Evolutionary conservation across 2,329 filamentous ascomycete genomes (phyloP).

Genomic region (Salinomyces thailandicus): DNA sequence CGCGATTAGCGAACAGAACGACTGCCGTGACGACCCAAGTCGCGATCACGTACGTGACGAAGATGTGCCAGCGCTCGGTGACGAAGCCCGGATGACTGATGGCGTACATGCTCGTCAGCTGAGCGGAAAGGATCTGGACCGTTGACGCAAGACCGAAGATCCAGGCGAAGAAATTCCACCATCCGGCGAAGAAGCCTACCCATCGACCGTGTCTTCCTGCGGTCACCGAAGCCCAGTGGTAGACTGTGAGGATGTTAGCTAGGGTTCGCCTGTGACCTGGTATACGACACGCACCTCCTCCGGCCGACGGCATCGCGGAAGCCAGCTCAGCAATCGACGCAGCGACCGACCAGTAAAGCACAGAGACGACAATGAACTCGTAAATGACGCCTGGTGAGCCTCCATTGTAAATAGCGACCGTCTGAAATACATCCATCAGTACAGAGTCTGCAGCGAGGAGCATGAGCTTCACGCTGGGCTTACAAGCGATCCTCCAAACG

Average conservation of each 20-base stretch:
- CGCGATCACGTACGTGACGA: constrained; percentile 38
- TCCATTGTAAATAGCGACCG: constrained; percentile 31
- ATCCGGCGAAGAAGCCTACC: constrained; percentile 39
- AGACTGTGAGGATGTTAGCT: too few species aligned
- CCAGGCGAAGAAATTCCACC: constrained; percentile 43
- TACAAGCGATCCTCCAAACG: constrained; percentile 15
- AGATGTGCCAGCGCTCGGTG: constrained; percentile 42
- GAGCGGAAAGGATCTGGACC: constrained; percentile 35
- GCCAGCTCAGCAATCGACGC: constrained; percentile 43
- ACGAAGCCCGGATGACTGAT: constrained; percentile 38
- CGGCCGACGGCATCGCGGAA: constrained; percentile 26
- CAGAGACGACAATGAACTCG: constrained; percentile 37
- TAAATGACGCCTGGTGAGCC: constrained; percentile 38
- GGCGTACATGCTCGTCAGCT: constrained; percentile 39
- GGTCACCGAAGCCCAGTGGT: constrained; percentile 45
- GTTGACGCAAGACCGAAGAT: constrained; percentile 37
- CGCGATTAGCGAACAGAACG: constrained; percentile 46
- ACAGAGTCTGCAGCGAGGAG: neutral
- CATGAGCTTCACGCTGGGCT: constrained; percentile 4
- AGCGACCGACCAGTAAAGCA: constrained; percentile 43
- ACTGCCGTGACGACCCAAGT: constrained; percentile 37
- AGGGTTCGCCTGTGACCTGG: too few species aligned
- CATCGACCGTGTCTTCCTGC: constrained; percentile 38
- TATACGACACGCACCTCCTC: neutral
- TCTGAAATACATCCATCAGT: constrained; percentile 16